These are phyloP conservation scores for Oldenlandia corymbosa DNA, from an alignment of 257 asterid genomes.

Conservation along the genomic window DNA sequence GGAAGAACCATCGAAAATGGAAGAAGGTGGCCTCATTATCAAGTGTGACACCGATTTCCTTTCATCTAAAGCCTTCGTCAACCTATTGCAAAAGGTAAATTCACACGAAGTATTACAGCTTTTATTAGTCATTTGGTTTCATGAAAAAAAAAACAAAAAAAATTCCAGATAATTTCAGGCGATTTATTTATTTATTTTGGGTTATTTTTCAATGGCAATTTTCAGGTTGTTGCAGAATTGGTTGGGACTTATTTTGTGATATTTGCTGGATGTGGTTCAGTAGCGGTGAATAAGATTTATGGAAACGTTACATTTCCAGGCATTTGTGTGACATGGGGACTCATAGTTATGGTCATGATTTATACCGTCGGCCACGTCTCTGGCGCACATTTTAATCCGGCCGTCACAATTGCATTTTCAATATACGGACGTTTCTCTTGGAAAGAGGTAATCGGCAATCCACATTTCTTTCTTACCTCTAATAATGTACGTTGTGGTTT, in stretches of 20 bases:
- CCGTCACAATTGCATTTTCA: constrained; percentile 59
- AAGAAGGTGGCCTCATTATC: constrained; percentile 29
- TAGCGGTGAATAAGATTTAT: constrained; percentile 46
- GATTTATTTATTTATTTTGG: no score
- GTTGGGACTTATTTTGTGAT: constrained; percentile 61
- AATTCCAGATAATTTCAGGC: no score
- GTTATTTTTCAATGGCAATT: no score
- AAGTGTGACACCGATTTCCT: constrained; percentile 15
- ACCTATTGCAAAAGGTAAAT: constrained; percentile 37
- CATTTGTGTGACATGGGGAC: constrained; percentile 66
- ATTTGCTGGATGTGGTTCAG: constrained; percentile 75
- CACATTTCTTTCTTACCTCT: no score
- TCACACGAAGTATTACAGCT: no score
- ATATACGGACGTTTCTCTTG: constrained; percentile 51
- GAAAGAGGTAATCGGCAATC: constrained; percentile 64
- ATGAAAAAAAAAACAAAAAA: no score
- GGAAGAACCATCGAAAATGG: constrained; percentile 35
- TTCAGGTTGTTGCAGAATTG: constrained; percentile 57
- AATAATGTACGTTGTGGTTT: no score
- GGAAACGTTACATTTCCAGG: constrained; percentile 68
- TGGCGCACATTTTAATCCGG: constrained; percentile 90
- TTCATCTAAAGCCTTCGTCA: constrained; percentile 22
- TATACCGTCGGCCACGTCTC: constrained; percentile 71
- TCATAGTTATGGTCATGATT: constrained; percentile 65
- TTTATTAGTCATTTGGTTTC: no score